Evolutionary conservation across 352 stramenopile genomes (phyloP), one percentile per base, ranked within the genome.

Genomic region (Globisporangium splendens): DNA sequence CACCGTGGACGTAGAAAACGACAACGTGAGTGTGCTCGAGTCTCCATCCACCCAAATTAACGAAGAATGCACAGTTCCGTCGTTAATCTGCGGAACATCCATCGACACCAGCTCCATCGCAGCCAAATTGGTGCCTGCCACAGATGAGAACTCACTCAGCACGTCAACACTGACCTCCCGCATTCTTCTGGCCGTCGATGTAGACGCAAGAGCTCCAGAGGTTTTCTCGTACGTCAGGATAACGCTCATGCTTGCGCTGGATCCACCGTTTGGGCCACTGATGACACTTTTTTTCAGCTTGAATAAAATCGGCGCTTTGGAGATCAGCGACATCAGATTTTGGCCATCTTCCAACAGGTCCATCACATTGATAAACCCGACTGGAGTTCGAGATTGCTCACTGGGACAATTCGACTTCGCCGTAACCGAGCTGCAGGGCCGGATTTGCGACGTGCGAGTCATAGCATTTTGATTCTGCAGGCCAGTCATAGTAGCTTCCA

Each of bases 21-120:
- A 93, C 18, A 93, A n/a, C 52, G 84, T 85, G 24, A 85, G 62
- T 21, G 83, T 73, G 18, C 78, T 68, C 6, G 75, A 79, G 56
- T 92, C 73, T 35, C 79, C 68, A 56, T 91, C 79, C 24, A 93
- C 70, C 83, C 83, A 93, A 3, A 93, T 20, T 28, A 93, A 62
- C 28, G 83, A 93, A 14, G 83, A 88, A 58, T 91, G 72, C 38
- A 92, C 57, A 0, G 69, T 63, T 2, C 77, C 80, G 21, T 56
- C 53, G 48, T 67, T 54, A 49, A 81, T 73, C 50, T 54, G 31
- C 1, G 83, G 76, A 22, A 85, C 57, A 13, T 70, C 59, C 80
- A 91, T 89, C 0, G 76, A 80, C 10, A 79, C 79, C 4, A 93
- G 75, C 56, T 67, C 74, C 21, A 93, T 46, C 17, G 69, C 77